Conservation (phyloP, 352 stramenopile species). For the Blastocystis sp. region DNA sequence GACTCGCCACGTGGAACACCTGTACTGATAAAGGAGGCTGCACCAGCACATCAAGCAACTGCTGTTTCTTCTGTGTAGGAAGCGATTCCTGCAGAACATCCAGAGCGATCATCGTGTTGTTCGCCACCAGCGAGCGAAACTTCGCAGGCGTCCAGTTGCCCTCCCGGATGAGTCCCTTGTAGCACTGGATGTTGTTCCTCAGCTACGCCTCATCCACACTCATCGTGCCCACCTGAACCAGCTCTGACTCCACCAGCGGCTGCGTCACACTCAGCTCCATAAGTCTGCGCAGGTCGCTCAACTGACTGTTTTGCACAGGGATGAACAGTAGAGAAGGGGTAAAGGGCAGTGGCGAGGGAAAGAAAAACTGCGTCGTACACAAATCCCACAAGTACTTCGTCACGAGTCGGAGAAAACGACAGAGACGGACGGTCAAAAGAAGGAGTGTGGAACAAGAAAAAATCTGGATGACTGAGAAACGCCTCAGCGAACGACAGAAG, state of each 20-base stretch:
- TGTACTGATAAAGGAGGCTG: not conserved
- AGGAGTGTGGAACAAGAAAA: not conserved
- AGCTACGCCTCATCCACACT: not conserved
- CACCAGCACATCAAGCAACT: not conserved
- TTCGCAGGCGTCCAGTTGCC: not conserved
- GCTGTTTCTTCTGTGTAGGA: not conserved
- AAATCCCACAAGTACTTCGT: not conserved
- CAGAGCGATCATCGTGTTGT: conserved; percentile 7
- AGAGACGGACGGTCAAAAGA: not conserved
- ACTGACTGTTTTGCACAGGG: not conserved
- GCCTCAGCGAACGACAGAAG: not conserved
- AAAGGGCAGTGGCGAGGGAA: not conserved
- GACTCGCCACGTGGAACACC: not conserved
- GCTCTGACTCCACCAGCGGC: not conserved
- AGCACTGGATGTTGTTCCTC: not conserved
- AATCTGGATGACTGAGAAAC: not conserved
- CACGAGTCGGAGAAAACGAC: not conserved
- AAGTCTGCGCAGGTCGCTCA: not conserved
- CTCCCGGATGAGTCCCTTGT: not conserved
- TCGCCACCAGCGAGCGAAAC: not conserved
- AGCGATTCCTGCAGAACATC: not conserved
- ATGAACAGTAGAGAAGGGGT: not conserved
- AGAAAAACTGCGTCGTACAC: not conserved
- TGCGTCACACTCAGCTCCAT: not conserved
- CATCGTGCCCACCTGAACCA: not conserved